phyloP scores from a whole-genome alignment of 2,329 filamentous ascomycete species.

The Zalaria sp. region DNA sequence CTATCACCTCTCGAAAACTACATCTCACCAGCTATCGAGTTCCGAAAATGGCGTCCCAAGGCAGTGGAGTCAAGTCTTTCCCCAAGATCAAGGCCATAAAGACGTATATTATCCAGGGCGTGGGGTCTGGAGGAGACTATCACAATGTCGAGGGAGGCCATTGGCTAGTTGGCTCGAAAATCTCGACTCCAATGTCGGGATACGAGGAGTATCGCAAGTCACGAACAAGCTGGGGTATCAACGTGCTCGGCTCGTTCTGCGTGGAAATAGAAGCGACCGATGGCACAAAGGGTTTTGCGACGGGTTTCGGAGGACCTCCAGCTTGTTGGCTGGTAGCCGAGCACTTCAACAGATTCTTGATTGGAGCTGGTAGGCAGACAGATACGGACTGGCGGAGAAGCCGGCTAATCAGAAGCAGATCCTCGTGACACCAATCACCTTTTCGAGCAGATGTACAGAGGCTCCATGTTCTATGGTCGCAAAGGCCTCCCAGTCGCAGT shows the following conservation, averaged over 20 bases:
- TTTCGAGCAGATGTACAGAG: conserved; percentile 94
- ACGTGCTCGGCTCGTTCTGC: conserved; percentile 83
- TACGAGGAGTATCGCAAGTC: conserved; percentile 83
- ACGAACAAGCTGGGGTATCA: conserved; percentile 88
- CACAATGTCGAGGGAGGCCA: conserved; percentile 67
- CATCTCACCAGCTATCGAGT: not conserved
- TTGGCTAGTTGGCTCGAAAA: conserved; percentile 84
- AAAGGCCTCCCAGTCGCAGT: conserved; percentile 83
- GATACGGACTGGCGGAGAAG: not conserved
- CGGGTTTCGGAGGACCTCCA: conserved; percentile 83
- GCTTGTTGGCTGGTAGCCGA: conserved; percentile 89
- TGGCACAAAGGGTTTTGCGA: conserved; percentile 87
- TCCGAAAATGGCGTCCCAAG: conserved; percentile 12
- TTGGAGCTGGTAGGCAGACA: conserved; percentile 48
- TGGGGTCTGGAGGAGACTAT: conserved; percentile 59
- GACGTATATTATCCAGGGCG: conserved; percentile 58
- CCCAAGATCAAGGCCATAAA: conserved; percentile 63
- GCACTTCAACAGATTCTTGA: conserved; percentile 83
- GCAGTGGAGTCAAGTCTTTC: conserved; percentile 38
- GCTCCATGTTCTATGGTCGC: conserved; percentile 90
- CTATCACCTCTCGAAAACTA: no score
- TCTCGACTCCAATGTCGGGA: conserved; percentile 81
- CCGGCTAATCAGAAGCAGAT: conserved; percentile 36
- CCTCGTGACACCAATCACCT: conserved; percentile 82
- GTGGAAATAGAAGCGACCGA: conserved; percentile 80